These are phyloP conservation scores for Phlyctochytrium arcticum DNA, from an alignment of 192 early-diverging fungal species.

Conservation along the genomic window DNA sequence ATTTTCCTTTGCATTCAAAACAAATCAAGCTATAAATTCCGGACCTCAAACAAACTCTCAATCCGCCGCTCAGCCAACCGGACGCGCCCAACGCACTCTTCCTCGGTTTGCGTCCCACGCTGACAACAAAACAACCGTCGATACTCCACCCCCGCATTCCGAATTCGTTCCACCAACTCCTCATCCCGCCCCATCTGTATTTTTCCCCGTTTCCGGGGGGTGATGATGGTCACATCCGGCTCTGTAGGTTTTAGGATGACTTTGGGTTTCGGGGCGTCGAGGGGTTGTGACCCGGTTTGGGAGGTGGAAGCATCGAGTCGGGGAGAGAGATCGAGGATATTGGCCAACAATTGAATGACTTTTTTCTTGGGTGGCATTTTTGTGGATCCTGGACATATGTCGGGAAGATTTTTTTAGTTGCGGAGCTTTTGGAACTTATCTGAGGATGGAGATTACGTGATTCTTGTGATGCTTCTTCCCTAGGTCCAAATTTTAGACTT, in stretches of 20 bases:
- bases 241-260: background rate
- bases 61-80: background rate
- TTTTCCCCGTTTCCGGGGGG: background rate
- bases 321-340: background rate
- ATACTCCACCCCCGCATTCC: background rate
- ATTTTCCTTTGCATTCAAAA: too few relatives aligned
- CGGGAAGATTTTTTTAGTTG: background rate
- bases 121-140: background rate
- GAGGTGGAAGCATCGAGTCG: background rate
- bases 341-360: background rate
- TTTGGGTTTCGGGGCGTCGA: background rate
- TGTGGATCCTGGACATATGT: background rate
- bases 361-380: background rate
- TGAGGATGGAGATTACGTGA: too few relatives aligned
- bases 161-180: background rate
- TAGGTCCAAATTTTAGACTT: too few relatives aligned
- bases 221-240: background rate
- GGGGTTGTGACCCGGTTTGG: background rate
- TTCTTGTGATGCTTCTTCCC: too few relatives aligned
- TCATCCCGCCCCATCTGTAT: too few relatives aligned
- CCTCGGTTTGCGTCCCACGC: background rate
- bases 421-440: too few relatives aligned
- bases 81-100: background rate
- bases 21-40: background rate
- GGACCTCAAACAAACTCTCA: background rate